Evolutionary conservation across 306 rosid species (phyloP), one percentile per base, ranked within the genome.

Genomic region (Corylus avellana): DNA sequence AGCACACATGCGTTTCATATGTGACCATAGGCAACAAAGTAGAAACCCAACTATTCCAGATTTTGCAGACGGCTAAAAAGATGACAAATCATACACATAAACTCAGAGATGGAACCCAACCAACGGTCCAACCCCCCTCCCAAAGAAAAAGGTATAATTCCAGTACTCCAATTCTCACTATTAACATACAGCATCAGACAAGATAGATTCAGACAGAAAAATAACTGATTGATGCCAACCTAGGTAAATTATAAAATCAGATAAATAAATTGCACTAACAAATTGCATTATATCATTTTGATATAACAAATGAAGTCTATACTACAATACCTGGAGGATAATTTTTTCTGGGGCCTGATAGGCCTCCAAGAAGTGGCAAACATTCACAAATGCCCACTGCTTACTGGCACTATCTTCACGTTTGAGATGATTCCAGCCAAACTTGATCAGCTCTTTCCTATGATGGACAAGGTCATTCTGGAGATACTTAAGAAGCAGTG

Each of bases 301-400:
- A 47, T 47, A 77, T 12, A 78, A 77, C 75, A 18, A 4, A 35
- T 16, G 35, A 75, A 79, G 71, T 59, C 63, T 11, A 72, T 10
- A 71, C 75, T 71, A 55, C 56, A 70, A 58, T 79, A 93, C 99
- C 98, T 96, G 99, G 37, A 96, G 97, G 79, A 96, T 96, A 72
- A 96, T 96, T 86, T 96, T 96, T 84, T 96, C 99, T 22, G 99
- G 99, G 79, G 99, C 99, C 82, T 96, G 99, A 87, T 93, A 96
- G 76, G 98, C 99, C 87, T 93, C 98, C 86, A 96, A 87, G 84
- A 96, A 96, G 83, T 96, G 99, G 91, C 99, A 96, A 83, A 96
- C 99, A 88, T 96, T 96, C 78, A 96, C 99, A 91, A 96, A 96
- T 68, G 99, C 99, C 99, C 99, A 96, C 84, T 96, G 99, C 85